A percentile compares a stretch with the other conserved stretches of the same genome.
Conservation (phyloP, 1,284 basidiomycete species). For the Volvariella surrecta region DNA sequence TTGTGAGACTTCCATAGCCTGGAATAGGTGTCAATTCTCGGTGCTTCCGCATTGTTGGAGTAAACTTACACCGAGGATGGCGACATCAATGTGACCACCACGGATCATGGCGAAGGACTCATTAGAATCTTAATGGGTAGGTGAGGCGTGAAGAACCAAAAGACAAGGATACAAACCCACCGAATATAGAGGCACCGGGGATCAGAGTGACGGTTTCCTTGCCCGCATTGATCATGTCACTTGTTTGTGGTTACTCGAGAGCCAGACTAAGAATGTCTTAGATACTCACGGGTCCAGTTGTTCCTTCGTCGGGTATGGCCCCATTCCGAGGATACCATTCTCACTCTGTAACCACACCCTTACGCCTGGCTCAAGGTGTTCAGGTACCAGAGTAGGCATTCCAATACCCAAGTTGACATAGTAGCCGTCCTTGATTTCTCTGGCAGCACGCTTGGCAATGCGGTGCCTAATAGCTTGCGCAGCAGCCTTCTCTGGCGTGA, state of each 20-base stretch:
- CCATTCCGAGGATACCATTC: slow-evolving; percentile 94
- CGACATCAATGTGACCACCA: slow-evolving; percentile 91
- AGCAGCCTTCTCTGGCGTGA: slow-evolving; percentile 42
- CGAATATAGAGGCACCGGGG: slow-evolving; percentile 90
- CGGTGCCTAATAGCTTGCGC: slow-evolving; percentile 54
- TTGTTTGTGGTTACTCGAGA: slow-evolving; percentile 18
- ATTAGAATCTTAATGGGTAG: slow-evolving; percentile 51
- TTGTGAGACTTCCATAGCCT: slow-evolving; percentile 94
- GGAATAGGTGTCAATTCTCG: slow-evolving; percentile 7
- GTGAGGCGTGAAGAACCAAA: background rate
- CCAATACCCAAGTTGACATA: slow-evolving; percentile 79
- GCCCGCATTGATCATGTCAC: slow-evolving; percentile 91
- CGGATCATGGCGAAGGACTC: slow-evolving; percentile 97
- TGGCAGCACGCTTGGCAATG: slow-evolving; percentile 82
- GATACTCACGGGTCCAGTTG: slow-evolving; percentile 79
- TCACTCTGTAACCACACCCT: slow-evolving; percentile 91
- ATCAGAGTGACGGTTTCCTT: slow-evolving; percentile 93
- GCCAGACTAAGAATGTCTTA: slow-evolving; percentile 5
- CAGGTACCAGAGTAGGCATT: slow-evolving; percentile 91
- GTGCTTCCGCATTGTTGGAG: background rate
- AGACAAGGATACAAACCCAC: slow-evolving; percentile 28
- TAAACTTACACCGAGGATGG: slow-evolving; percentile 69
- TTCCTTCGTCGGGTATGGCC: slow-evolving; percentile 83
- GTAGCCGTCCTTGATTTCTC: slow-evolving; percentile 87
- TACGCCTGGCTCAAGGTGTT: slow-evolving; percentile 73